Conservation (phyloP, 805 yeast species). For the Metschnikowia rubicola region DNA sequence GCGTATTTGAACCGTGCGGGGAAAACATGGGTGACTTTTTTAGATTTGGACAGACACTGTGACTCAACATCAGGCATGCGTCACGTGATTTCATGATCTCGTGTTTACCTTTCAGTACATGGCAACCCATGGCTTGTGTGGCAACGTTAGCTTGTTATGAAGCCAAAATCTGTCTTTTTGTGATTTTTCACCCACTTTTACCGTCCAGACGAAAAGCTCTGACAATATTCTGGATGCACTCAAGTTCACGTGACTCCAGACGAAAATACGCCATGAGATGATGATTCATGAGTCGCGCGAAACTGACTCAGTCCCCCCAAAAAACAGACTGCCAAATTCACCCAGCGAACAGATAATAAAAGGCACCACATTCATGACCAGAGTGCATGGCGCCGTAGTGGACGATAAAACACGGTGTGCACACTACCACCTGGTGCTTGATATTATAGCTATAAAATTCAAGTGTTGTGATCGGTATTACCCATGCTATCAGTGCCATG, state of each 20-base stretch:
- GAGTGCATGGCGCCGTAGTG: slow-evolving; percentile 15
- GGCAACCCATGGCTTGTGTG: no score
- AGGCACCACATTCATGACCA: neutral
- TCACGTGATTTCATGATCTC: no score
- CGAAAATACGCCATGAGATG: neutral
- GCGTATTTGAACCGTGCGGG: neutral
- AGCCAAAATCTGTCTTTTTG: neutral
- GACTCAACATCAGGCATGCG: no score
- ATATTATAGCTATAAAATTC: slow-evolving; percentile 39
- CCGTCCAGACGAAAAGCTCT: neutral
- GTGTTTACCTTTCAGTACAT: no score
- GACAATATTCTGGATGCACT: neutral
- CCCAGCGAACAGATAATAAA: neutral
- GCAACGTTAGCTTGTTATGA: no score
- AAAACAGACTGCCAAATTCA: neutral
- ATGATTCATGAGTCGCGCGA: slow-evolving; percentile 1
- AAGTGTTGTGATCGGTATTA: slow-evolving; percentile 35
- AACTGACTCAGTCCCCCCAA: neutral
- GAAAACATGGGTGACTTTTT: neutral
- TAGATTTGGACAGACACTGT: no score
- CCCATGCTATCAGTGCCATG: slow-evolving; percentile 41
- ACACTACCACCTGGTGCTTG: slow-evolving; percentile 35
- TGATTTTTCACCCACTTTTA: neutral
- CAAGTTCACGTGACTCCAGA: neutral
- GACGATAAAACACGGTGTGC: slow-evolving; percentile 36